phyloP scores from a whole-genome alignment of 2,329 filamentous ascomycete species.

The Pseudocercospora pini-densiflorae region DNA sequence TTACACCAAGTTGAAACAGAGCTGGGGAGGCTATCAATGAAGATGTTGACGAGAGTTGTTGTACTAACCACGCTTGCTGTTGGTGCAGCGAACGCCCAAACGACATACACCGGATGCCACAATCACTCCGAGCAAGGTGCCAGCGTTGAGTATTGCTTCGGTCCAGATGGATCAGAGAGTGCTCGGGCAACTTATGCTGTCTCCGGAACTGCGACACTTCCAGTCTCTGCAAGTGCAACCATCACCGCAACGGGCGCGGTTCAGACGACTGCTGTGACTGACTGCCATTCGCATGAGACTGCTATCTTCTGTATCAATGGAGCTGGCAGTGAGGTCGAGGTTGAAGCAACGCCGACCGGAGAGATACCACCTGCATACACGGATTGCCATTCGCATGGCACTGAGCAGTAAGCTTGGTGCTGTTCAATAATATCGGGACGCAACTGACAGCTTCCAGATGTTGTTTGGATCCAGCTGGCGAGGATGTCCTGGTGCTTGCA shows the following conservation, averaged over 20 bases:
- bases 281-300: slow-evolving; percentile 16
- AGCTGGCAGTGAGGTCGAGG: slow-evolving; percentile 52
- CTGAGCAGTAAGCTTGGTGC: slow-evolving; percentile 54
- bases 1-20: neutral
- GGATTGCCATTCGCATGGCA: slow-evolving; percentile 66
- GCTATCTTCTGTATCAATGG: slow-evolving; percentile 45
- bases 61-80: slow-evolving; percentile 9
- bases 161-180: slow-evolving; percentile 23
- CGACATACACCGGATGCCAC: slow-evolving; percentile 28
- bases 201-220: slow-evolving; percentile 15
- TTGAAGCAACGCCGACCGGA: slow-evolving; percentile 60
- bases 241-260: slow-evolving; percentile 12
- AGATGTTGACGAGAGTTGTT: slow-evolving; percentile 18
- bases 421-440: neutral
- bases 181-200: slow-evolving; percentile 23
- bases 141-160: slow-evolving; percentile 24
- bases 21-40: slow-evolving; percentile 7
- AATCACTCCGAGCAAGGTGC: slow-evolving; percentile 22
- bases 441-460: slow-evolving; percentile 5
- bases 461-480: slow-evolving; percentile 9
- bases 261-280: slow-evolving; percentile 24
- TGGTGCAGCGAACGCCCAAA: slow-evolving; percentile 21
- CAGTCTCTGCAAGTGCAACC: slow-evolving; percentile 18
- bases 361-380: slow-evolving; percentile 53
- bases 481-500: slow-evolving; percentile 13